Percentiles rank a stretch among this genome's conserved stretches.
These are phyloP conservation scores for Cryptococcus sp. DNA, from an alignment of 1,284 basidiomycete species.

Conservation along the genomic window DNA sequence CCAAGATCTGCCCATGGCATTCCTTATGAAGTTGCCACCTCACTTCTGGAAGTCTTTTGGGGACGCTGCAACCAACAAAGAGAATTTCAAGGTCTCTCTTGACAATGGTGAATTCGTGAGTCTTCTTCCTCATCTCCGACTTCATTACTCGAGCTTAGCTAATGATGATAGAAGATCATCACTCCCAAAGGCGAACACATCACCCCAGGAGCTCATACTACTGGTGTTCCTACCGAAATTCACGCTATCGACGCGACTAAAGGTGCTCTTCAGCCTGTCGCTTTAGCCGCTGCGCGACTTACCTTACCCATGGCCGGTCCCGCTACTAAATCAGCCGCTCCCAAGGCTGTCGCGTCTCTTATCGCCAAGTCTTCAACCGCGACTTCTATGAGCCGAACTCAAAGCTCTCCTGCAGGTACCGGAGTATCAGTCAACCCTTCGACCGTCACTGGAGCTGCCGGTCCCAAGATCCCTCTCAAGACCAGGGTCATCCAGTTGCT, in stretches of 20 bases:
- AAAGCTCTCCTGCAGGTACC: slow-evolving; percentile 9
- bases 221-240: slow-evolving; percentile 26
- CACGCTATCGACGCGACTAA: slow-evolving; percentile 9
- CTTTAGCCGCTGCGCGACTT: slow-evolving; percentile 37
- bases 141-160: slow-evolving; percentile 19
- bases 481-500: slow-evolving; percentile 42
- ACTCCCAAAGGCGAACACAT: slow-evolving; percentile 23
- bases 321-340: slow-evolving; percentile 18
- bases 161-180: slow-evolving; percentile 27
- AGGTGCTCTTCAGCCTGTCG: slow-evolving; percentile 15
- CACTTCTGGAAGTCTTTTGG: slow-evolving; percentile 29
- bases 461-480: slow-evolving; percentile 34
- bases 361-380: background rate
- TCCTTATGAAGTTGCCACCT: slow-evolving; percentile 35
- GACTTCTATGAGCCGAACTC: slow-evolving; percentile 5
- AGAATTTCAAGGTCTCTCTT: slow-evolving; percentile 17
- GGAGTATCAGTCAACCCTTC: too few species aligned
- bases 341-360: background rate
- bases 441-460: background rate
- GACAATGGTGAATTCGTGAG: slow-evolving; percentile 31
- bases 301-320: slow-evolving; percentile 26
- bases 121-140: slow-evolving; percentile 23
- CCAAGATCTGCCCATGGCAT: slow-evolving; percentile 18
- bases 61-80: slow-evolving; percentile 7
- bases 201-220: slow-evolving; percentile 19